Evolutionary conservation across 2,329 filamentous ascomycete genomes (phyloP).

Genomic region (Thelonectria olida): DNA sequence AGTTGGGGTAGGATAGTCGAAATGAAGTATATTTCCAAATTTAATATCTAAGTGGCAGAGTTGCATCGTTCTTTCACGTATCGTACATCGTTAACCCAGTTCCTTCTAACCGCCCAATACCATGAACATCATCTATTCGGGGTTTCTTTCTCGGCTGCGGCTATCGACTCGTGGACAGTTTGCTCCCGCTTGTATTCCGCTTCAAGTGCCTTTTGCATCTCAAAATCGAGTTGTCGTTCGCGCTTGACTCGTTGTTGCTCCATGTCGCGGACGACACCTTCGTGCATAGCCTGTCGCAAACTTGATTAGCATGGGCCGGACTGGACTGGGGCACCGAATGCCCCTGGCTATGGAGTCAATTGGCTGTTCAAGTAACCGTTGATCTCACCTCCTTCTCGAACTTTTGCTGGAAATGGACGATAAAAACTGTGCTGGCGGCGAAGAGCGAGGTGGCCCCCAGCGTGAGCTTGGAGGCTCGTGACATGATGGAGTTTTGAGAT

Average conservation of each 20-base stretch:
- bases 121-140: conserved; percentile 36
- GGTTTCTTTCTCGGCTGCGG: conserved; percentile 34
- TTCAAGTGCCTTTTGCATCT: conserved; percentile 86
- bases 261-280: conserved; percentile 92
- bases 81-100: neutral
- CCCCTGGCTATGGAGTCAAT: neutral
- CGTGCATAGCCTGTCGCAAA: conserved; percentile 83
- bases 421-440: conserved; percentile 78
- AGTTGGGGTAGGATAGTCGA: conserved; percentile 33
- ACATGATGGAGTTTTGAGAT: conserved; percentile 75
- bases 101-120: neutral
- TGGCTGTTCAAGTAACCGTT: neutral
- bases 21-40: conserved; percentile 35
- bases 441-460: conserved; percentile 80
- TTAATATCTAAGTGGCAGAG: conserved; percentile 9
- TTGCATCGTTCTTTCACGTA: conserved; percentile 19
- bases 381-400: conserved; percentile 79
- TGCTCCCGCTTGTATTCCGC: conserved; percentile 91
- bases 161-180: conserved; percentile 66
- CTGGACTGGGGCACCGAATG: neutral
- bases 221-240: conserved; percentile 93
- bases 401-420: conserved; percentile 91
- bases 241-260: conserved; percentile 91
- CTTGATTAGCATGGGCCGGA: conserved; percentile 16
- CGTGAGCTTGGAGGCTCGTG: conserved; percentile 87